Conservation (phyloP, 345 rosid species). For the Xanthoceras sorbifolium region DNA sequence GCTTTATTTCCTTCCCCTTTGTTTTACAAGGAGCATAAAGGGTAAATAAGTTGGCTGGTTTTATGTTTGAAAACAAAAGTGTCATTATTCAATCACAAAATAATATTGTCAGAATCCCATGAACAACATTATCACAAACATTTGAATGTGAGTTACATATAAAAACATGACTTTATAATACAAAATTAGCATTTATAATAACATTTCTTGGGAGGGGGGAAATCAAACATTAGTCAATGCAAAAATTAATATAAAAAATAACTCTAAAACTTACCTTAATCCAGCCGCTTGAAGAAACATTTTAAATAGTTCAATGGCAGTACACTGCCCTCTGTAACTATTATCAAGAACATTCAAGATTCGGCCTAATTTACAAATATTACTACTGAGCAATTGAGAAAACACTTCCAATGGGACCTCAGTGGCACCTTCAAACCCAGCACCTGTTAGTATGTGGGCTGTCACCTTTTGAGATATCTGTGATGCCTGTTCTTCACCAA, state of each 20-base stretch:
- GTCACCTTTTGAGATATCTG: slow-evolving; percentile 65
- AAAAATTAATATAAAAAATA: slow-evolving; percentile 9
- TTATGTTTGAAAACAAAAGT: background rate
- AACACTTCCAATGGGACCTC: slow-evolving; percentile 82
- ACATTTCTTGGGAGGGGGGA: background rate
- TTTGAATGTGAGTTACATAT: background rate
- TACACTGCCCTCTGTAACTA: slow-evolving; percentile 82
- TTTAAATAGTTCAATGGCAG: slow-evolving; percentile 75
- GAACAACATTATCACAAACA: background rate
- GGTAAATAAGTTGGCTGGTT: background rate
- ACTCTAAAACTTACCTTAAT: slow-evolving; percentile 47
- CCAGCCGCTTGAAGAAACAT: slow-evolving; percentile 85
- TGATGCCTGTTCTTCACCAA: slow-evolving; percentile 76
- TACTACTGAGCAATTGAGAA: slow-evolving; percentile 69
- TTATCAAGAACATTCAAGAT: slow-evolving; percentile 74
- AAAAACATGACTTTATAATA: background rate
- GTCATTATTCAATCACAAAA: background rate
- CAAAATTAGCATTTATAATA: background rate
- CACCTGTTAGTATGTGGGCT: slow-evolving; percentile 52
- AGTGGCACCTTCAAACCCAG: slow-evolving; percentile 78
- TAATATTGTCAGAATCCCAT: background rate
- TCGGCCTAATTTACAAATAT: slow-evolving; percentile 69
- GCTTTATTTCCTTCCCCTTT: background rate
- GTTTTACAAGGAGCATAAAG: background rate
- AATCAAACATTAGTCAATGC: background rate